Conservation (phyloP, 1,284 basidiomycete genomes). For the Pyrrhoderma lamaoense region DNA sequence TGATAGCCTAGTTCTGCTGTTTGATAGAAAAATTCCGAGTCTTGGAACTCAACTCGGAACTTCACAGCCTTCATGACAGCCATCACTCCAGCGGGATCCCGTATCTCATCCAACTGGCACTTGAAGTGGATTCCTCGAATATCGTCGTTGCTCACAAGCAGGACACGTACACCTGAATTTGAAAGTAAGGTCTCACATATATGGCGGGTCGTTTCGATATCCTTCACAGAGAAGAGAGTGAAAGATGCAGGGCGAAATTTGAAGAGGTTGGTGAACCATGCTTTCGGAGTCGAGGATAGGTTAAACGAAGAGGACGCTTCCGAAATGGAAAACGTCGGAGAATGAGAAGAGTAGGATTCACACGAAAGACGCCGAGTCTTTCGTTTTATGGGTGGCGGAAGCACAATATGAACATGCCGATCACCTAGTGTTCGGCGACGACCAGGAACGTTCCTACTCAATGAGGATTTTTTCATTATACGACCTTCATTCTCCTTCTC, state of each 20-base stretch:
- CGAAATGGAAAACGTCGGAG: constrained; percentile 14
- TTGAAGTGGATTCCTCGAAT: constrained; percentile 47
- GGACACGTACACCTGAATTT: constrained; percentile 59
- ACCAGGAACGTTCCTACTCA: constrained; percentile 30
- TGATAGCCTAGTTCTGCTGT: constrained; percentile 37
- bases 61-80: constrained; percentile 54
- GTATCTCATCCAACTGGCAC: constrained; percentile 56
- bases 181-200: constrained; percentile 72
- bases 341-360: constrained; percentile 8
- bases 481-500: constrained; percentile 31
- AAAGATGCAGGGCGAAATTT: constrained; percentile 71
- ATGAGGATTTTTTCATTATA: constrained; percentile 37
- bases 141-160: constrained; percentile 57
- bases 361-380: constrained; percentile 3
- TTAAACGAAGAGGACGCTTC: constrained; percentile 33
- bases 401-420: constrained; percentile 47
- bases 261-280: constrained; percentile 89
- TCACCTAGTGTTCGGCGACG: constrained; percentile 23
- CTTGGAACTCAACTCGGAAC: constrained; percentile 72
- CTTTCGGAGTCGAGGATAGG: constrained; percentile 44
- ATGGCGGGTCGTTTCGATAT: constrained; percentile 60
- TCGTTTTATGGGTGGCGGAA: constrained; percentile 21
- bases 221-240: constrained; percentile 57
- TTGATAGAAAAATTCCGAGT: constrained; percentile 37
- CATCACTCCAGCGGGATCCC: constrained; percentile 51